Percentiles rank a stretch among this genome's conserved stretches.
Conservation (phyloP, 768 basidiomycete genomes). For the Trametopsis cervina region DNA sequence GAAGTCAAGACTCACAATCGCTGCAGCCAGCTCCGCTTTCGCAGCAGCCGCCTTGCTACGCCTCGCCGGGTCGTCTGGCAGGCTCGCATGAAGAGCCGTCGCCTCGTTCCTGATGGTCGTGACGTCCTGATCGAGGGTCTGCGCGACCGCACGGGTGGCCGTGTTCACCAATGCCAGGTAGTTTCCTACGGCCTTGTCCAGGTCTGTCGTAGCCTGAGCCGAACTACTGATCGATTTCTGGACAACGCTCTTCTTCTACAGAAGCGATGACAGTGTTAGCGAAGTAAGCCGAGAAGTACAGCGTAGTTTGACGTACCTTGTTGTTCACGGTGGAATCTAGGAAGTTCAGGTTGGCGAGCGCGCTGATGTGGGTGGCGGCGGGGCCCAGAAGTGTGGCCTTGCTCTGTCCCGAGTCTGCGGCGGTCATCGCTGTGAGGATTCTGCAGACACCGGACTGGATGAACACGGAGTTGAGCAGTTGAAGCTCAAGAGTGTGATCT, state of each 20-base stretch:
- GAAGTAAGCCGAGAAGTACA: too few species aligned
- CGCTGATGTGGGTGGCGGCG: constrained; percentile 3
- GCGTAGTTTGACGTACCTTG: constrained; percentile 1
- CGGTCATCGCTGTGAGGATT: neutral
- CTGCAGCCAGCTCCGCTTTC: too few species aligned
- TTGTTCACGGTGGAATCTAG: neutral
- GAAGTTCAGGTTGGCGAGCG: constrained; percentile 1
- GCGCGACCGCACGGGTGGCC: neutral
- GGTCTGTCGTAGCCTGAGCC: neutral
- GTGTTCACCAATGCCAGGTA: neutral
- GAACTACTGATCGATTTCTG: neutral
- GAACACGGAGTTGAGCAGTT: neutral
- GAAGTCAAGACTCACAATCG: too few species aligned
- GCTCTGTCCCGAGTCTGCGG: neutral
- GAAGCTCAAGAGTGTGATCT: constrained; percentile 3
- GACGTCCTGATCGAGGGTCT: neutral
- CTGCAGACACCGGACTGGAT: neutral
- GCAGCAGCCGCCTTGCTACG: too few species aligned
- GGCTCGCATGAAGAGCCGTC: too few species aligned
- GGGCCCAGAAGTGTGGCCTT: neutral
- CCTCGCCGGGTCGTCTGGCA: too few species aligned
- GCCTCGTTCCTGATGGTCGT: too few species aligned
- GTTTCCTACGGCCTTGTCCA: neutral
- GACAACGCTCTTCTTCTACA: constrained; percentile 1
- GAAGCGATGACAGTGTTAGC: too few species aligned